Conservation (phyloP, 371 early-diverging fungal species). For the Mortierella sp. region DNA sequence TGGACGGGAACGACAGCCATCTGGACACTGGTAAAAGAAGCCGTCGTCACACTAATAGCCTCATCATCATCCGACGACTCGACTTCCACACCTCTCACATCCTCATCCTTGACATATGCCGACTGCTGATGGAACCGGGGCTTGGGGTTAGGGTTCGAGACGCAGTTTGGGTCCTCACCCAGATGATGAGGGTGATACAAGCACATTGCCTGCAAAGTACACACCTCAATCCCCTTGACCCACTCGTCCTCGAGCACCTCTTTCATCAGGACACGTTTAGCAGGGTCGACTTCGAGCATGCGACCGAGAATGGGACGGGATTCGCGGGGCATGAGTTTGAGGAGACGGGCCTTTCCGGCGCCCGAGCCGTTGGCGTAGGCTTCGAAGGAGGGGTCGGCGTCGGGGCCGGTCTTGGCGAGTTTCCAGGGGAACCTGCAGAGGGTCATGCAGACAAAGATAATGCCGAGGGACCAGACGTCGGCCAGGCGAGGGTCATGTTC, state of each 20-base stretch:
- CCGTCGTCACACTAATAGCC: background rate
- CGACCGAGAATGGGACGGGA: slow-evolving; percentile 58
- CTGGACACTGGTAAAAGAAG: slow-evolving; percentile 10
- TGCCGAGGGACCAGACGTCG: slow-evolving; percentile 82
- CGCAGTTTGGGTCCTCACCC: slow-evolving; percentile 20
- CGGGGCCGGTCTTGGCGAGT: slow-evolving; percentile 54
- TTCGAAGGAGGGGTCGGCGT: slow-evolving; percentile 62
- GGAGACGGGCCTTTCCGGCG: slow-evolving; percentile 60
- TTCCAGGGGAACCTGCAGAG: slow-evolving; percentile 80
- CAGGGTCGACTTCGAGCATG: slow-evolving; percentile 67
- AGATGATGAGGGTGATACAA: slow-evolving; percentile 63
- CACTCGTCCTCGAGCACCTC: slow-evolving; percentile 66
- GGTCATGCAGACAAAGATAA: slow-evolving; percentile 79
- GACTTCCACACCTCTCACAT: background rate
- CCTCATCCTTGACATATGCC: slow-evolving; percentile 14
- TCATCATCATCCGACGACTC: slow-evolving; percentile 14
- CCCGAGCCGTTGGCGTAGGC: slow-evolving; percentile 57
- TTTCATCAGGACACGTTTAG: slow-evolving; percentile 60
- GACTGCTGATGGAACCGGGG: slow-evolving; percentile 19
- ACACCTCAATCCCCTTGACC: slow-evolving; percentile 66
- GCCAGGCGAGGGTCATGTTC: slow-evolving; percentile 71
- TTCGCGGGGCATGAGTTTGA: slow-evolving; percentile 64
- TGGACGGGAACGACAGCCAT: slow-evolving; percentile 31
- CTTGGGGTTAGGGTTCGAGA: slow-evolving; percentile 40
- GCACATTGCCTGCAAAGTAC: slow-evolving; percentile 56